Evolutionary conservation across 352 stramenopile genomes (phyloP).

Genomic region (Phytophthora idaei): DNA sequence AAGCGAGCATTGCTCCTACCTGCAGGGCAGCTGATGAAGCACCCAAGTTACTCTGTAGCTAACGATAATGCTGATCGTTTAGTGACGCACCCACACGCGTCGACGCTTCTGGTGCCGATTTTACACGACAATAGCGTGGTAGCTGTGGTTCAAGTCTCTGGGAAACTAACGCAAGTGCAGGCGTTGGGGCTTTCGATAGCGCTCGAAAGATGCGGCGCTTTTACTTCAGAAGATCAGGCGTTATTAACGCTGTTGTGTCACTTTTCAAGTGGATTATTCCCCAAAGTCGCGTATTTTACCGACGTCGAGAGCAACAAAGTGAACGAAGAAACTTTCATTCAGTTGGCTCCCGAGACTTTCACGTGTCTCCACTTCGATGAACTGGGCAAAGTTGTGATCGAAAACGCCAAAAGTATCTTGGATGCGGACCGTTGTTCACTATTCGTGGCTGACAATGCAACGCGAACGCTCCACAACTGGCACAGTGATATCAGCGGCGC

Average conservation of each 20-base stretch:
- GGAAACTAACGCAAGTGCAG: constrained; percentile 61
- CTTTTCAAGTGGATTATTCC: constrained; percentile 66
- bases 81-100: constrained; percentile 57
- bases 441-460: constrained; percentile 64
- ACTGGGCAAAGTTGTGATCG: constrained; percentile 76
- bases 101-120: constrained; percentile 65
- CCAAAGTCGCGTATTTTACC: constrained; percentile 79
- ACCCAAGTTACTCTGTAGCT: constrained; percentile 58
- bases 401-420: constrained; percentile 77
- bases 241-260: constrained; percentile 58
- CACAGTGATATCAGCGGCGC: constrained; percentile 75
- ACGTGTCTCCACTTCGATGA: constrained; percentile 83
- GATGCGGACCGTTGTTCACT: constrained; percentile 79
- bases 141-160: constrained; percentile 66
- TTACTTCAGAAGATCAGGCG: constrained; percentile 62
- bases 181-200: constrained; percentile 68
- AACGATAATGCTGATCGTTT: constrained; percentile 70
- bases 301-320: constrained; percentile 84
- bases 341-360: constrained; percentile 77
- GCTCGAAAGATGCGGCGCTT: constrained; percentile 64
- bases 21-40: constrained; percentile 49
- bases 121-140: constrained; percentile 42
- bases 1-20: constrained; percentile 63
- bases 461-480: constrained; percentile 70
- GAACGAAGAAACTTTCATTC: constrained; percentile 80